Percentiles rank a stretch among this genome's conserved stretches.
phyloP scores from a whole-genome alignment of 345 rosid genomes.

The Turnera subulata region DNA sequence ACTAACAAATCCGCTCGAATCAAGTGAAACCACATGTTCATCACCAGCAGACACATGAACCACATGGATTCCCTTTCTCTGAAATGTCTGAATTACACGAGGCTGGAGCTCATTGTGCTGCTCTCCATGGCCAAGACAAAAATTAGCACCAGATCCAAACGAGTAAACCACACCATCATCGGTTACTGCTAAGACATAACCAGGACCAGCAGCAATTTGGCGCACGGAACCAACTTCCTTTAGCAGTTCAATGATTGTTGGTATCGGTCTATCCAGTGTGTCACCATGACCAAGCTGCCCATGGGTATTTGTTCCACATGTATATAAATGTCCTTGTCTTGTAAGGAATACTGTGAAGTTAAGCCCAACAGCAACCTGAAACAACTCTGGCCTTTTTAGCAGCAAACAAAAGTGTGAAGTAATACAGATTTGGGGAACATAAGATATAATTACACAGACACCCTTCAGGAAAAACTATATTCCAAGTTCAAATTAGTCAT shows the following conservation, averaged over 20 bases:
- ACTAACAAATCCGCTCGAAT: conserved; percentile 85
- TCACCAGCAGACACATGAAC: conserved; percentile 96
- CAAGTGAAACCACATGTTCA: conserved; percentile 94
- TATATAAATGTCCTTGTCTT: conserved; percentile 66
- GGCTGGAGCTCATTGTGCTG: conserved; percentile 84
- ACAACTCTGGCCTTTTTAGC: conserved; percentile 14
- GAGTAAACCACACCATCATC: conserved; percentile 69
- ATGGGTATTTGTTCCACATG: conserved; percentile 75
- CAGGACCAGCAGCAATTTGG: conserved; percentile 87
- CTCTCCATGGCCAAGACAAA: conserved; percentile 98
- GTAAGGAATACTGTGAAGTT: conserved; percentile 82
- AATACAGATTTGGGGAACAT: background rate
- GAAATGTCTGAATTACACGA: conserved; percentile 67
- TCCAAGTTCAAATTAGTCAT: too few relatives aligned
- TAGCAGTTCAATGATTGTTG: conserved; percentile 55
- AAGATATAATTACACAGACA: background rate
- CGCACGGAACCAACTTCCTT: conserved; percentile 54
- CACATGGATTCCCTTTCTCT: conserved; percentile 62
- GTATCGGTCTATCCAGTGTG: conserved; percentile 67
- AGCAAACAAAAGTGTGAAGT: background rate
- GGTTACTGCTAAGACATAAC: conserved; percentile 72
- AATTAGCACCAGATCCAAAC: conserved; percentile 82
- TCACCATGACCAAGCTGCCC: conserved; percentile 98
- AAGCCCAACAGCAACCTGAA: conserved; percentile 91
- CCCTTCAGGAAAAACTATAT: background rate